phyloP scores from a whole-genome alignment of 768 basidiomycete species.

The Pleurotus eryngii region DNA sequence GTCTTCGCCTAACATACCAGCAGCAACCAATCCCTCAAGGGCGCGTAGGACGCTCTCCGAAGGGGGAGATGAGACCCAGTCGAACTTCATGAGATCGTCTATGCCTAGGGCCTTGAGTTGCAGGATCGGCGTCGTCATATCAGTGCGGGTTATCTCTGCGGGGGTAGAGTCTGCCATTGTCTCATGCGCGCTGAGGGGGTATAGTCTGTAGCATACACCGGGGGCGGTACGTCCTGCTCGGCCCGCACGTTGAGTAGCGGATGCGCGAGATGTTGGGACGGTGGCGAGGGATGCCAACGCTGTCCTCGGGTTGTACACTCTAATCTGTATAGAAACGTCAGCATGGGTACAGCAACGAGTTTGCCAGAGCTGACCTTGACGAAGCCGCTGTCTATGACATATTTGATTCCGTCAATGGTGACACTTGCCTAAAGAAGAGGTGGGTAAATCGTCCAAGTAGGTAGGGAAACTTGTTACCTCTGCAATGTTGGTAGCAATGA shows the following conservation, averaged over 20 bases:
- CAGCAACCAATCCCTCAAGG: conserved; percentile 74
- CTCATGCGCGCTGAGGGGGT: conserved; percentile 60
- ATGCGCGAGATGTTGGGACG: conserved; percentile 82
- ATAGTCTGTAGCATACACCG: conserved; percentile 91
- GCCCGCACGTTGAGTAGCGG: conserved; percentile 90
- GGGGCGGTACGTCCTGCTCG: conserved; percentile 92
- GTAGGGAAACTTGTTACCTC: conserved; percentile 47
- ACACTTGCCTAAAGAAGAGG: conserved; percentile 70
- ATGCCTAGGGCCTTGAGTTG: conserved; percentile 95
- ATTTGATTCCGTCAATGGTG: conserved; percentile 94
- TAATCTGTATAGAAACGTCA: conserved; percentile 50
- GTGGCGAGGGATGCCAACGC: conserved; percentile 81
- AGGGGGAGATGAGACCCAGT: conserved; percentile 90
- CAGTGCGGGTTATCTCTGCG: conserved; percentile 88
- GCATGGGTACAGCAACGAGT: neutral
- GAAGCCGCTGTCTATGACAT: conserved; percentile 91
- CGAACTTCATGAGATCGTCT: conserved; percentile 93
- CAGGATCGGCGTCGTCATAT: conserved; percentile 87
- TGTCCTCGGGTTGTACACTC: conserved; percentile 85
- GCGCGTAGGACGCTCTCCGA: conserved; percentile 83
- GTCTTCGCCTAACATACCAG: conserved; percentile 83
- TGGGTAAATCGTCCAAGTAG: neutral
- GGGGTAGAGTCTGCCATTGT: conserved; percentile 67
- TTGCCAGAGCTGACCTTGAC: conserved; percentile 65
- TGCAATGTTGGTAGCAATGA: conserved; percentile 94